Conservation (phyloP, 2,329 filamentous ascomycete genomes). For the Penicillium capsulatum region DNA sequence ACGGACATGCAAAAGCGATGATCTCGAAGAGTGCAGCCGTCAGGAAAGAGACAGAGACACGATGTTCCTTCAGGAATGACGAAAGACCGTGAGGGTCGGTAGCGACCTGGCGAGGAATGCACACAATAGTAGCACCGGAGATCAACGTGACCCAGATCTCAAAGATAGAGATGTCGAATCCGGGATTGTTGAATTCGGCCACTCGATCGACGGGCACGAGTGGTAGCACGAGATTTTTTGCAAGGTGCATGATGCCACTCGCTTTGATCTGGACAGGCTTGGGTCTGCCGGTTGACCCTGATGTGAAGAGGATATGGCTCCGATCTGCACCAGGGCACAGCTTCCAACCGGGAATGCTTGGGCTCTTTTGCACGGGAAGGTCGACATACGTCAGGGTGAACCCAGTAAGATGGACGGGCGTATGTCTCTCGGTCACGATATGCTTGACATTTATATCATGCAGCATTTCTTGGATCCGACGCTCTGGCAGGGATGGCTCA, state of each 20-base stretch:
- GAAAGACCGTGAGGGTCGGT: no score
- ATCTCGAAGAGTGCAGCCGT: constrained; percentile 18
- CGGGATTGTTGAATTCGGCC: constrained; percentile 20
- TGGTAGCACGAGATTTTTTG: not conserved
- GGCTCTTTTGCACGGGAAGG: no score
- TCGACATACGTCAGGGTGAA: not conserved
- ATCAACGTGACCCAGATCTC: constrained; percentile 22
- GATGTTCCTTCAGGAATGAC: not conserved
- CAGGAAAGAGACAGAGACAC: not conserved
- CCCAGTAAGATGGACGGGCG: not conserved
- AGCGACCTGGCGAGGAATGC: no score
- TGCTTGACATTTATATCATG: constrained; percentile 6
- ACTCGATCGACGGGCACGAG: constrained; percentile 14
- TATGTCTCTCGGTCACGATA: constrained; percentile 9
- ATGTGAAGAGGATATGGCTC: constrained; percentile 22
- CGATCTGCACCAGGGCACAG: no score
- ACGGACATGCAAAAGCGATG: constrained; percentile 10
- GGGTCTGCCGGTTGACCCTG: constrained; percentile 20
- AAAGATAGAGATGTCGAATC: constrained; percentile 26
- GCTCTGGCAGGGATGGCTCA: constrained; percentile 19
- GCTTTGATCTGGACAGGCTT: constrained; percentile 24
- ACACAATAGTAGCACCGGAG: constrained; percentile 18
- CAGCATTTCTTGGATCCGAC: constrained; percentile 14
- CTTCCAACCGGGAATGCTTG: no score
- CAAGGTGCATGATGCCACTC: constrained; percentile 19